These are phyloP conservation scores for Poterioochromonas sp. DNA, from an alignment of 352 stramenopile species.

Conservation along the genomic window DNA sequence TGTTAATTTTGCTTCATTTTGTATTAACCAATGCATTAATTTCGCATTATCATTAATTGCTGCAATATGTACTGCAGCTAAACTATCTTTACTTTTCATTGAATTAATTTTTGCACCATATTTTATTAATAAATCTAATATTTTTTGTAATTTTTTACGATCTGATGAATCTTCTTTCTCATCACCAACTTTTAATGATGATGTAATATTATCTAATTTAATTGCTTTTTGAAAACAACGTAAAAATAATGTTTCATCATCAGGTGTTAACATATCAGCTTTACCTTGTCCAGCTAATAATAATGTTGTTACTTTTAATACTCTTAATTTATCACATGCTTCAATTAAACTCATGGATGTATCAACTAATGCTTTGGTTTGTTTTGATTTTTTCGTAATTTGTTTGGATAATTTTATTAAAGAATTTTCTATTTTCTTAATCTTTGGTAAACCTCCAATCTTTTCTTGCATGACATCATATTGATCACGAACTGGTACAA, in stretches of 20 bases:
- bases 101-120: neutral
- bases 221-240: neutral
- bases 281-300: neutral
- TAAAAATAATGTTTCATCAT: slow-evolving; percentile 3
- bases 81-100: neutral
- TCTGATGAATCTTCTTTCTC: slow-evolving; percentile 3
- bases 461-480: neutral
- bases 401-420: neutral
- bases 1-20: too few species aligned
- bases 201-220: neutral
- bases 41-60: slow-evolving; percentile 3
- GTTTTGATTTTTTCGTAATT: neutral
- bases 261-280: neutral
- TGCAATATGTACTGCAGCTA: neutral
- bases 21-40: neutral
- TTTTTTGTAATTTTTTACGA: slow-evolving; percentile 13
- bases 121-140: neutral
- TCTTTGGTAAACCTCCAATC: neutral
- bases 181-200: neutral
- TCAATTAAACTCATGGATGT: neutral
- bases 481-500: neutral
- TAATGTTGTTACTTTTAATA: neutral
- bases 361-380: neutral
- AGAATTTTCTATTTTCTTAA: neutral
- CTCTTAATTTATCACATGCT: neutral